These are phyloP conservation scores for Cryptosporidium xiaoi DNA, from an alignment of 169 alveolate species.

Conservation along the genomic window DNA sequence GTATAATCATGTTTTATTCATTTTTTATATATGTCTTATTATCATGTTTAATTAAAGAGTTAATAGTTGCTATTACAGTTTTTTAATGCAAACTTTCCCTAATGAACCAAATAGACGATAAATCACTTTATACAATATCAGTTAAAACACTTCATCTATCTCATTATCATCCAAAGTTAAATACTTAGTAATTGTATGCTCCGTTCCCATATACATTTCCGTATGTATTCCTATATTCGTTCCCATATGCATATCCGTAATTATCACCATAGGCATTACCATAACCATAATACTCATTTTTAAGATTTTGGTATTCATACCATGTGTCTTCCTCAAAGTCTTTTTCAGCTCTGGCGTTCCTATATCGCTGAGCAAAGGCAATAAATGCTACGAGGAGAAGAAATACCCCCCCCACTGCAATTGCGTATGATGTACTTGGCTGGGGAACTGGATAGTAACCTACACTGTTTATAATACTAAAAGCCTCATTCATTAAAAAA, in stretches of 20 bases:
- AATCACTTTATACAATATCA: too few relatives aligned
- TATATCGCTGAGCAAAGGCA: conserved; percentile 69
- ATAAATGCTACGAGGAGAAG: conserved; percentile 64
- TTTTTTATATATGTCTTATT: too few relatives aligned
- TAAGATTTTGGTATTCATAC: conserved; percentile 69
- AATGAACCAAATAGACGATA: too few relatives aligned
- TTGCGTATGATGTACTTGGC: conserved; percentile 58
- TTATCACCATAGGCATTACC: background rate
- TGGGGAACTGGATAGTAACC: conserved; percentile 74
- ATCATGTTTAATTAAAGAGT: too few relatives aligned
- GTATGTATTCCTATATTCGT: background rate
- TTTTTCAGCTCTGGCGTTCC: conserved; percentile 58
- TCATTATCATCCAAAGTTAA: too few relatives aligned
- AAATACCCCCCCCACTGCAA: conserved; percentile 58
- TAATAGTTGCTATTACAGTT: too few relatives aligned
- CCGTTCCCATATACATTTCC: background rate
- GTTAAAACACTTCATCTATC: too few relatives aligned
- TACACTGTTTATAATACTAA: conserved; percentile 50
- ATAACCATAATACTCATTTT: conserved; percentile 58
- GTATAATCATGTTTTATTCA: too few relatives aligned
- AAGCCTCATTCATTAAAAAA: conserved; percentile 68
- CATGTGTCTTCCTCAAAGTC: conserved; percentile 72
- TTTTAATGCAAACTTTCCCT: too few relatives aligned
- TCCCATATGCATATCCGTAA: background rate
- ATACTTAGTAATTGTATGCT: background rate